Evolutionary conservation across 495 filamentous ascomycete genomes (phyloP).

Genomic region (Aspergillus heteromorphus): DNA sequence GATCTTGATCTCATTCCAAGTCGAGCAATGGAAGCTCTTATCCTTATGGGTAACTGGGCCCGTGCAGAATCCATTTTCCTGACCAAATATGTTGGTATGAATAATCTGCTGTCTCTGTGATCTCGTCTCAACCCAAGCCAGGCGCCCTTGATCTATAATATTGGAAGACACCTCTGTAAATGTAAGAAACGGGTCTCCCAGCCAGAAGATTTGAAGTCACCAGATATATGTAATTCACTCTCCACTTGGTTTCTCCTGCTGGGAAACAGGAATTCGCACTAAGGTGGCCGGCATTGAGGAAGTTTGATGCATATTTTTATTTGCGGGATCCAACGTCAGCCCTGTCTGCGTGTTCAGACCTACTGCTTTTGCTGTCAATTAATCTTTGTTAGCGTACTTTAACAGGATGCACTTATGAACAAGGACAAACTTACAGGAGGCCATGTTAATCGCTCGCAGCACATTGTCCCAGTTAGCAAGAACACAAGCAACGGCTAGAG

Average conservation of each 20-base stretch:
- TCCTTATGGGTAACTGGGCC: no score
- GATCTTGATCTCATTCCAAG: background rate
- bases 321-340: background rate
- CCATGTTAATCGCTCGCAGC: constrained; percentile 88
- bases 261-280: constrained; percentile 35
- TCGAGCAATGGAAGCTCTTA: no score
- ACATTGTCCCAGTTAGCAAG: constrained; percentile 96
- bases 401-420: background rate
- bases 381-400: background rate
- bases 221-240: no score
- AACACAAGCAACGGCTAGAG: constrained; percentile 79
- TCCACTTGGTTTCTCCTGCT: constrained; percentile 17
- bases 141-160: background rate
- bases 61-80: no score
- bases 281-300: constrained; percentile 32
- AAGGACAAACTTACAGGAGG: constrained; percentile 64
- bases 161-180: background rate
- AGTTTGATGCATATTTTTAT: constrained; percentile 7
- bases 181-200: background rate
- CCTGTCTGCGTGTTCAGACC: background rate
- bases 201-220: constrained; percentile 7
- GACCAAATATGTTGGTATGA: no score
- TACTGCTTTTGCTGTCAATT: constrained; percentile 11
- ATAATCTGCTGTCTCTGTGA: no score
- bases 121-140: no score